phyloP scores from a whole-genome alignment of 116 monocot genomes.

The Posidonia oceanica region DNA sequence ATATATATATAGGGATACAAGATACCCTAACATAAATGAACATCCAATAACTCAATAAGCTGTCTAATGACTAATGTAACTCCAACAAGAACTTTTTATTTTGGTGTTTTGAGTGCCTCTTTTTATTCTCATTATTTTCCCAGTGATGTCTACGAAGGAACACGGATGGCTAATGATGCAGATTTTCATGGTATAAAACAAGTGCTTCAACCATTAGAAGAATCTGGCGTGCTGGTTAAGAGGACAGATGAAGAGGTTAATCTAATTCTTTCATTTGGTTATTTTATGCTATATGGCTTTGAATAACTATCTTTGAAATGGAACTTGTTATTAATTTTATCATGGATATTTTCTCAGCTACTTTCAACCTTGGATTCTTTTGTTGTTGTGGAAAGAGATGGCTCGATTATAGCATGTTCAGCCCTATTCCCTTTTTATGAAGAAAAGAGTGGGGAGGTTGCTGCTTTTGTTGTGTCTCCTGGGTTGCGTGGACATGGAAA shows the following conservation, averaged over 20 bases:
- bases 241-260: conserved; percentile 82
- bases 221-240: conserved; percentile 60
- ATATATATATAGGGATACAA: too few species aligned
- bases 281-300: neutral
- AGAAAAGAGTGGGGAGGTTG: conserved; percentile 87
- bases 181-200: conserved; percentile 80
- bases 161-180: conserved; percentile 54
- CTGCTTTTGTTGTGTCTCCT: conserved; percentile 85
- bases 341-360: conserved; percentile 32
- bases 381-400: conserved; percentile 93
- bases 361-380: conserved; percentile 57
- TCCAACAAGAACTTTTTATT: neutral
- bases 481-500: conserved; percentile 95
- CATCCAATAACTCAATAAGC: too few species aligned
- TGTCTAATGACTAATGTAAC: neutral
- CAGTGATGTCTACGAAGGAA: conserved; percentile 98
- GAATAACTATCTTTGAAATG: conserved; percentile 1
- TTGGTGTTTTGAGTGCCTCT: neutral
- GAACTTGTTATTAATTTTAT: too few species aligned
- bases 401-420: conserved; percentile 91
- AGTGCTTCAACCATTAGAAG: conserved; percentile 76
- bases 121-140: neutral
- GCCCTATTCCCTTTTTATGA: conserved; percentile 78
- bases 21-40: too few species aligned
- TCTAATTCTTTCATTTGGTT: neutral